These are phyloP conservation scores for Saccharomycopsis babjevae DNA, from an alignment of 805 yeast species.

Conservation along the genomic window DNA sequence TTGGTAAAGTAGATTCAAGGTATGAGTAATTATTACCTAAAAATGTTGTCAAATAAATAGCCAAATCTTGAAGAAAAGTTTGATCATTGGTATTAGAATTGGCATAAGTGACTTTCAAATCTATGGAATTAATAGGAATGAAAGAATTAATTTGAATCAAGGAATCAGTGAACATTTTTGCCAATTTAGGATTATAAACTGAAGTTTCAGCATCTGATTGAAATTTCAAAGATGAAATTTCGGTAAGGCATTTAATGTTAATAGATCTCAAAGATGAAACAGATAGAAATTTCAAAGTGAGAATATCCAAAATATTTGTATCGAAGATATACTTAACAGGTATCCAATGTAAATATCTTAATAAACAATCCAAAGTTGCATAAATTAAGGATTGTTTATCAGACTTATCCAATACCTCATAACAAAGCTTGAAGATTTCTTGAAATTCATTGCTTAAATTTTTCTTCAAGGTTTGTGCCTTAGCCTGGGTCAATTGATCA, in stretches of 20 bases:
- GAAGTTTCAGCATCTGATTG: slow-evolving; percentile 33
- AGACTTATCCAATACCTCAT: slow-evolving; percentile 84
- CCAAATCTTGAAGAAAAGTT: slow-evolving; percentile 88
- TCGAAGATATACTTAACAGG: slow-evolving; percentile 86
- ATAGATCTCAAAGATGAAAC: slow-evolving; percentile 75
- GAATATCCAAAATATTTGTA: slow-evolving; percentile 63
- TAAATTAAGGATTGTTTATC: slow-evolving; percentile 72
- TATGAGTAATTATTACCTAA: slow-evolving; percentile 60
- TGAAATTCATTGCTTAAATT: slow-evolving; percentile 87
- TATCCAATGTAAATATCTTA: slow-evolving; percentile 89
- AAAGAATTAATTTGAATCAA: slow-evolving; percentile 60
- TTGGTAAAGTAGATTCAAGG: slow-evolving; percentile 33
- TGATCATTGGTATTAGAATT: slow-evolving; percentile 77
- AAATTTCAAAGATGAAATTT: slow-evolving; percentile 62
- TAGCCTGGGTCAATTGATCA: slow-evolving; percentile 94
- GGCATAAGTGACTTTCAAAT: slow-evolving; percentile 61
- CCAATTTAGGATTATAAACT: slow-evolving; percentile 44
- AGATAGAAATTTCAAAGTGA: slow-evolving; percentile 66
- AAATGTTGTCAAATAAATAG: slow-evolving; percentile 84
- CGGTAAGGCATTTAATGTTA: slow-evolving; percentile 87
- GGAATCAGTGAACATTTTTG: slow-evolving; percentile 58
- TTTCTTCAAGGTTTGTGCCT: slow-evolving; percentile 69
- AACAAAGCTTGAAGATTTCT: slow-evolving; percentile 87
- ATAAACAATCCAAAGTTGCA: slow-evolving; percentile 73
- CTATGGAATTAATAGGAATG: slow-evolving; percentile 56